These are phyloP conservation scores for Epichloe uncinata DNA, from an alignment of 2,329 filamentous ascomycete species.

Conservation along the genomic window DNA sequence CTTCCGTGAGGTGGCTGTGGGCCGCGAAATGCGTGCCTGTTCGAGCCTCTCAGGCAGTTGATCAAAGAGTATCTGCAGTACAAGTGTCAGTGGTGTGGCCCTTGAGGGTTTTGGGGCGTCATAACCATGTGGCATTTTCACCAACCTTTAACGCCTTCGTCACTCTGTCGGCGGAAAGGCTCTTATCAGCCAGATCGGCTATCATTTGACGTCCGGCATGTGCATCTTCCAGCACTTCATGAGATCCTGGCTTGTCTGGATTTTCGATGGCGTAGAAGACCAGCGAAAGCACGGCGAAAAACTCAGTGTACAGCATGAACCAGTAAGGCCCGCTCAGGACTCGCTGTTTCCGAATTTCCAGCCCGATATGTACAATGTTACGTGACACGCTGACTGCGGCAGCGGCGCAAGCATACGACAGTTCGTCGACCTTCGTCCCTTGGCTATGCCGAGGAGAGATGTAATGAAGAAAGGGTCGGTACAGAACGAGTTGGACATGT, in stretches of 20 bases:
- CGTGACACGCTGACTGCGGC: constrained; percentile 48
- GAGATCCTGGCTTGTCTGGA: constrained; percentile 56
- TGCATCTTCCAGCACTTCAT: constrained; percentile 76
- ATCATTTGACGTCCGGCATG: constrained; percentile 74
- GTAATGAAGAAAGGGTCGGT: constrained; percentile 74
- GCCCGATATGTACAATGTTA: constrained; percentile 69
- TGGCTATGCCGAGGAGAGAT: constrained; percentile 51
- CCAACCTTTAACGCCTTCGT: constrained; percentile 63
- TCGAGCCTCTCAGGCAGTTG: constrained; percentile 64
- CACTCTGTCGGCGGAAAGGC: constrained; percentile 79
- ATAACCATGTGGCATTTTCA: constrained; percentile 4
- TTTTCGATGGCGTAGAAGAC: constrained; percentile 74
- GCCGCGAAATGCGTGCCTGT: constrained; percentile 25
- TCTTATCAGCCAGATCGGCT: constrained; percentile 64
- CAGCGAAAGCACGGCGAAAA: constrained; percentile 67
- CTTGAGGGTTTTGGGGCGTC: background rate
- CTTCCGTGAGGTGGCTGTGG: constrained; percentile 35
- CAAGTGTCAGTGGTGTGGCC: constrained; percentile 2
- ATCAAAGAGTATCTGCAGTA: constrained; percentile 60
- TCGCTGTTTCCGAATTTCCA: constrained; percentile 62
- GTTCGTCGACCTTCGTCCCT: constrained; percentile 51
- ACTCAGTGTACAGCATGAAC: constrained; percentile 77
- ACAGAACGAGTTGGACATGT: constrained; percentile 71
- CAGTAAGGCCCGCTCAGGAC: constrained; percentile 72
- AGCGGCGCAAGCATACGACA: constrained; percentile 61